These are phyloP conservation scores for Solanum neorickii DNA, from an alignment of 257 asterid genomes.

Conservation along the genomic window DNA sequence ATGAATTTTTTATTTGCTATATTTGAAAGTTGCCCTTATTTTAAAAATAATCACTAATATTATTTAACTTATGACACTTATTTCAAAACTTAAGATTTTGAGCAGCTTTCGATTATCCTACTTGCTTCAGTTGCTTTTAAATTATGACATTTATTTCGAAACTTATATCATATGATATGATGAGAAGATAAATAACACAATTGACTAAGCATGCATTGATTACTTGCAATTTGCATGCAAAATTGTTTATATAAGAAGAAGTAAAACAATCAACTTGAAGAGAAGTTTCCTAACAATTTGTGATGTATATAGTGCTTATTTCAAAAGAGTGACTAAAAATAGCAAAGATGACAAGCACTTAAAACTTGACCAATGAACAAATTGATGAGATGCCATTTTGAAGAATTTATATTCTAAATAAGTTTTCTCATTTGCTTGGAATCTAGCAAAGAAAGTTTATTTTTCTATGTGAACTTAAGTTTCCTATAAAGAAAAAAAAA, in stretches of 20 bases:
- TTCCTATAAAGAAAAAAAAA: not conserved
- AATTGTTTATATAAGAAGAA: not conserved
- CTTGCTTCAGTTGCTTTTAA: too few species aligned
- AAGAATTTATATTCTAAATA: not conserved
- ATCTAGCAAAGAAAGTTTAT: not conserved
- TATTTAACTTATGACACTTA: not conserved
- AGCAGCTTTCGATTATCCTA: too few species aligned
- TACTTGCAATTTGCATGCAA: not conserved
- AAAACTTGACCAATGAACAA: not conserved
- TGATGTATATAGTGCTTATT: not conserved
- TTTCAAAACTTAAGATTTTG: too few species aligned
- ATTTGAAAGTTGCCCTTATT: too few species aligned
- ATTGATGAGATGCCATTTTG: not conserved
- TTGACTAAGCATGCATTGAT: not conserved
- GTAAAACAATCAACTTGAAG: not conserved
- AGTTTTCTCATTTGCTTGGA: not conserved
- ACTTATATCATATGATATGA: not conserved
- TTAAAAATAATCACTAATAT: not conserved
- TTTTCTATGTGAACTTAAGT: not conserved
- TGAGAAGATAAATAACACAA: not conserved
- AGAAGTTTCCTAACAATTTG: not conserved
- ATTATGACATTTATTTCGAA: too few species aligned
- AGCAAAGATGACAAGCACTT: not conserved
- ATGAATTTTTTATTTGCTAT: too few species aligned
- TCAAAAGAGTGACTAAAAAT: not conserved